phyloP scores from a whole-genome alignment of 2,329 filamentous ascomycete genomes.

The Verruconis gallopava region DNA sequence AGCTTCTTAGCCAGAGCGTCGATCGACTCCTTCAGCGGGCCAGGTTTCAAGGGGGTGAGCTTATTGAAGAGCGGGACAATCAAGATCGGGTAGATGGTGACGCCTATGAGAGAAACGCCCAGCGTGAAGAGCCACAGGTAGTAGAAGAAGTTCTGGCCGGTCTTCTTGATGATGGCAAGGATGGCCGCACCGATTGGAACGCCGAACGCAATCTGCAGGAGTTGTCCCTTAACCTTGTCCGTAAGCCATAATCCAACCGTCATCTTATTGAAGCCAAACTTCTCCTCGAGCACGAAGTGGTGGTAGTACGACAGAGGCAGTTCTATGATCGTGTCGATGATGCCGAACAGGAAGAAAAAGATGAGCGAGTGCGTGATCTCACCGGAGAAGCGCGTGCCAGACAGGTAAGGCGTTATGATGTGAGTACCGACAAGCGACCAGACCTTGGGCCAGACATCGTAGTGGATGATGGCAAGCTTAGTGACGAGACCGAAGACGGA shows the following conservation, averaged over 20 bases:
- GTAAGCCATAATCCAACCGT: constrained; percentile 76
- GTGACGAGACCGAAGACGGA: constrained; percentile 77
- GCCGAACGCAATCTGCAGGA: constrained; percentile 65
- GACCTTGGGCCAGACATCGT: constrained; percentile 78
- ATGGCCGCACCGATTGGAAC: constrained; percentile 85
- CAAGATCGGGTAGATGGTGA: constrained; percentile 88
- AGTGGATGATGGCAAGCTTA: constrained; percentile 80
- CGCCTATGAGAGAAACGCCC: constrained; percentile 81
- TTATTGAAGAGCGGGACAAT: constrained; percentile 98
- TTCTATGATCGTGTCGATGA: constrained; percentile 67
- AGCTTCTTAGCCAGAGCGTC: constrained; percentile 66
- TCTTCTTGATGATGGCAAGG: constrained; percentile 86
- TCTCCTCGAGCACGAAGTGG: constrained; percentile 91
- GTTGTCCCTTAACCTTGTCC: constrained; percentile 84
- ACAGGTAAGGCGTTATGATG: constrained; percentile 52
- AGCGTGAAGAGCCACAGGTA: constrained; percentile 93
- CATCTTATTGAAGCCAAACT: constrained; percentile 98
- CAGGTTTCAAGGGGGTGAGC: constrained; percentile 79
- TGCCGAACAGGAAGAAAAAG: constrained; percentile 77
- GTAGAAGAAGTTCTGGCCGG: constrained; percentile 91
- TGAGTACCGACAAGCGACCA: constrained; percentile 67
- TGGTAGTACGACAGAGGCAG: constrained; percentile 80
- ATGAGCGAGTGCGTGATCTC: constrained; percentile 89
- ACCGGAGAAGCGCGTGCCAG: constrained; percentile 67
- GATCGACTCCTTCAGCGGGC: constrained; percentile 75